Base-by-base conservation (phyloP, 306 rosid species). In the Prinsepia uniflora region DNA sequence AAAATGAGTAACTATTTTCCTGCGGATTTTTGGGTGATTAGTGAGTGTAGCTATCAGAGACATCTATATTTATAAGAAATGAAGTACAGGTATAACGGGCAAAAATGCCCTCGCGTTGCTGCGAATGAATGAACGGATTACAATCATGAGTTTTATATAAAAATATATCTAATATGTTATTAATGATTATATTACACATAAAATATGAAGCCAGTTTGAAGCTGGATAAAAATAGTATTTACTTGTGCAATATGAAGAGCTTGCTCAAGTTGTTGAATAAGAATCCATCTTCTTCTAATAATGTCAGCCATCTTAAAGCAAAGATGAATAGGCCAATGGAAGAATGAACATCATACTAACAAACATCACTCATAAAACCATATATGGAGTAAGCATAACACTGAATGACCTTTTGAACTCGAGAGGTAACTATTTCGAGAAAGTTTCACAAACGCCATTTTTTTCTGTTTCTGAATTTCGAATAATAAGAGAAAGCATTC, bases 231-330 rank as follows among this genome's bases (percentile, higher is more conserved):
- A 30, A 1, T 30, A 43, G 7, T 24, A 5, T 24, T 54, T 94
- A 89, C 98, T 69, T 87, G 68, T 59, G 92, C 43, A 64, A 84
- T 70, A 65, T 89, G 87, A 91, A 94, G 91, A 78, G 96, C 98
- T 89, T 94, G 98, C 88, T 94, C 95, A 61, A 94, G 98, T 73
- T 79, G 91, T 83, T 89, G 97, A 75, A 94, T 78, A 59, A 89
- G 92, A 78, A 91, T 86, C 98, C 97, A 90, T 71, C 86, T 92
- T 72, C 90, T 96, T 19, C 85, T 83, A 72, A 94, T 89, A 71
- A 89, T 59, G 71, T 76, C 83, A 78, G 75, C 78, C 92, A 86
- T 87, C 98, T 89, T 82, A 80, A 80, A 72, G 70, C 72, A 73
- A 76, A 59, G 5, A 72, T n/a, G 74, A 49, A 63, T 30, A 90